Evolutionary conservation across 129 eudicot species (phyloP), one percentile per base, ranked within the genome.

Genomic region (Flaveria ramosissima): DNA sequence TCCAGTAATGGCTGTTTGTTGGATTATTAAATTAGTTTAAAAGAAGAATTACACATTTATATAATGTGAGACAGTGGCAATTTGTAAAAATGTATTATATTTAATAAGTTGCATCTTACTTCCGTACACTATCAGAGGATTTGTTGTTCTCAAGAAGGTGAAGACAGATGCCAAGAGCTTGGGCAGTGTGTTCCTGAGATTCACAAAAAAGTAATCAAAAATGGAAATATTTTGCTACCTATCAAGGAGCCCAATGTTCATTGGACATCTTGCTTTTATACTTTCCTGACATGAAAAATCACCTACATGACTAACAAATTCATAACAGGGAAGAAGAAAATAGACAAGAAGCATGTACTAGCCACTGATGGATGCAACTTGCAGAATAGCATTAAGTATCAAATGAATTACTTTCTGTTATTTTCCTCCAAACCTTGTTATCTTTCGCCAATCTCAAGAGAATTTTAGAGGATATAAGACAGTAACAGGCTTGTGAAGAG

Each of bases 81-180:
- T 61, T 27, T 30, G 71, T 27, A 78, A 20, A 72, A 62, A n/a
- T 55, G 24, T 52, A 53, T 11, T 21, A 41, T 23, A 42, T 77
- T 53, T 52, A 17, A 26, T 68, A 39, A n/a, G n/a, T 42, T 48
- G 81, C 75, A 77, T 83, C 99, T 91, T 86, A 94, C 99, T 94
- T 94, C 70, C 88, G 86, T 69, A 94, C 99, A 82, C 96, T 91
- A 75, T 94, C 99, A 60, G 99, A 87, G 16, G 99, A 91, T 83
- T 84, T 90, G 85, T 80, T 89, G 87, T 75, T 89, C 84, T 94
- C 99, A 77, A 94, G 99, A 85, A 94, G 99, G 80, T 84, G 90
- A 65, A 94, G 90, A 80, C 92, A 91, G 73, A 94, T 89, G 81
- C 96, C 99, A 94, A 94, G 99, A 83, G 99, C 96, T 79, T 84